These are phyloP conservation scores for Colletotrichum godetiae DNA, from an alignment of 2,329 filamentous ascomycete species.

Conservation along the genomic window DNA sequence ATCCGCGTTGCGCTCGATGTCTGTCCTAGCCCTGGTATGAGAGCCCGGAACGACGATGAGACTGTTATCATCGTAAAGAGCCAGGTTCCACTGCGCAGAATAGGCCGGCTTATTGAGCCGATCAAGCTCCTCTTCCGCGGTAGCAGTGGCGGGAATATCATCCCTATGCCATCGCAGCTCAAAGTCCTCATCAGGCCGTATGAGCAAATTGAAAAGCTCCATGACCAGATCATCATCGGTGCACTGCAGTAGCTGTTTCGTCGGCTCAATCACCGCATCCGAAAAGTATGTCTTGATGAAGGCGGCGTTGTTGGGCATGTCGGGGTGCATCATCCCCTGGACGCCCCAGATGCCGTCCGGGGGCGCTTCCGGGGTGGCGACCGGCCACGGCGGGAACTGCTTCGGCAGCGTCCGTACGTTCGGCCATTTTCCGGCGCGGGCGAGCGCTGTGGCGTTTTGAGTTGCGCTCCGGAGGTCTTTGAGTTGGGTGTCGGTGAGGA, in stretches of 20 bases:
- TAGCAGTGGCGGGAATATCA: conserved; percentile 77
- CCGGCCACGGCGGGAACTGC: conserved; percentile 86
- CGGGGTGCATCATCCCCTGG: conserved; percentile 84
- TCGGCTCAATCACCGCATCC: conserved; percentile 69
- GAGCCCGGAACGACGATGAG: conserved; percentile 83
- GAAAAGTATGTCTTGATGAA: conserved; percentile 82
- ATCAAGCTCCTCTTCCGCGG: conserved; percentile 72
- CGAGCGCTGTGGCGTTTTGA: conserved; percentile 65
- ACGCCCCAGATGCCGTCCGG: conserved; percentile 86
- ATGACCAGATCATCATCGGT: conserved; percentile 77
- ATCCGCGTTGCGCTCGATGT: conserved; percentile 73
- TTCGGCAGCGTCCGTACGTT: conserved; percentile 87
- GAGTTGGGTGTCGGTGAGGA: conserved; percentile 69
- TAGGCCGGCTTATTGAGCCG: conserved; percentile 70
- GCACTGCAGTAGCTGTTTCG: conserved; percentile 70
- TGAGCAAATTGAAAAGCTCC: conserved; percentile 89
- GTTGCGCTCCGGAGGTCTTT: conserved; percentile 70
- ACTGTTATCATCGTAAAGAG: conserved; percentile 79
- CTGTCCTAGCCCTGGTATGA: conserved; percentile 77
- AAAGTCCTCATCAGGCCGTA: conserved; percentile 78
- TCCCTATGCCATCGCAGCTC: conserved; percentile 88
- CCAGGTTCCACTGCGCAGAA: conserved; percentile 90
- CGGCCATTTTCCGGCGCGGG: conserved; percentile 81
- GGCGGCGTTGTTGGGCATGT: conserved; percentile 67
- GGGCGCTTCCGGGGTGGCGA: conserved; percentile 56